Percentiles rank a stretch among this genome's conserved stretches.
Conservation (phyloP, 1,284 basidiomycete genomes). For the Peniophora sp. region DNA sequence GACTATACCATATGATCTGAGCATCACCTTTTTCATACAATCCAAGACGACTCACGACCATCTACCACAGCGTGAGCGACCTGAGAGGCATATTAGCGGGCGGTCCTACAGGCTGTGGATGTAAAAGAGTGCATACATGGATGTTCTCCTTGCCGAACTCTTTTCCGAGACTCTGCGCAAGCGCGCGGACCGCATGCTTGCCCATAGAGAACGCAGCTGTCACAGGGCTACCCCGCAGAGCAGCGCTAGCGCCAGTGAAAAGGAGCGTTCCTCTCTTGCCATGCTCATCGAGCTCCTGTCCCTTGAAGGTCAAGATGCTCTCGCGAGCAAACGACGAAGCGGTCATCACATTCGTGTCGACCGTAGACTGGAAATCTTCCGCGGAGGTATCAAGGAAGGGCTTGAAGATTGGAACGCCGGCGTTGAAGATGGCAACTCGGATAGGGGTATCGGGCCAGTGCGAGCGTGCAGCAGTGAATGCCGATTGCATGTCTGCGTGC, state of each 20-base stretch:
- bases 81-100: constrained; percentile 21
- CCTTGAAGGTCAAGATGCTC: constrained; percentile 54
- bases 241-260: constrained; percentile 74
- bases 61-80: constrained; percentile 48
- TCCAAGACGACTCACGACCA: neutral
- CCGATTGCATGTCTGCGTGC: constrained; percentile 39
- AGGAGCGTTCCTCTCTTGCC: constrained; percentile 58
- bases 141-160: constrained; percentile 78
- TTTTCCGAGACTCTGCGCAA: constrained; percentile 71
- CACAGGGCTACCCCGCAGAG: constrained; percentile 51
- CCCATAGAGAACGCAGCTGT: constrained; percentile 65
- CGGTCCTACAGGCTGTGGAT: neutral
- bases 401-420: constrained; percentile 51
- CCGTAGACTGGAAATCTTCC: constrained; percentile 40
- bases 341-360: constrained; percentile 50
- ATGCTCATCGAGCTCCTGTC: constrained; percentile 40
- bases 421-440: constrained; percentile 64
- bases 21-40: constrained; percentile 26
- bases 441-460: constrained; percentile 46
- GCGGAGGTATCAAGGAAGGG: constrained; percentile 61
- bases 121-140: constrained; percentile 45
- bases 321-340: constrained; percentile 65
- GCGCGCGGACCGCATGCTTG: constrained; percentile 58
- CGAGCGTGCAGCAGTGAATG: constrained; percentile 46
- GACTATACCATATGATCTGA: constrained; percentile 5